phyloP scores from a whole-genome alignment of 2,329 filamentous ascomycete species.

The Sclerotinia trifoliorum region DNA sequence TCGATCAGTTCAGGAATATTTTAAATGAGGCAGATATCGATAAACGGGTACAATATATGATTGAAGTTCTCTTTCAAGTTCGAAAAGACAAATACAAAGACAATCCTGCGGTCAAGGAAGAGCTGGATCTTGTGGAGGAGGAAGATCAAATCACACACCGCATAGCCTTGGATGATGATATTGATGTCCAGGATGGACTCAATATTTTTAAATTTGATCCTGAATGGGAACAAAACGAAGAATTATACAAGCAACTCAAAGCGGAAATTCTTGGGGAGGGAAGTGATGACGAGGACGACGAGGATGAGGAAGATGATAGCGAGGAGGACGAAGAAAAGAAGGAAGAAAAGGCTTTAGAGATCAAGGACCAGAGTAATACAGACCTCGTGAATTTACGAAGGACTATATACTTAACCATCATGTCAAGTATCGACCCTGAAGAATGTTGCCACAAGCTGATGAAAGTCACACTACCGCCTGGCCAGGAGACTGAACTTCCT shows the following conservation, averaged over 20 bases:
- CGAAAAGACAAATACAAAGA: constrained; percentile 97
- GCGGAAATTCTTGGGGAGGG: constrained; percentile 91
- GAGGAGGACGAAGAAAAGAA: constrained; percentile 70
- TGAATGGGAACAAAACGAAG: constrained; percentile 87
- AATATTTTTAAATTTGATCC: constrained; percentile 96
- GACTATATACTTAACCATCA: constrained; percentile 96
- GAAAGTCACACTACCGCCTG: constrained; percentile 83
- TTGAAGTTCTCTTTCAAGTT: constrained; percentile 95
- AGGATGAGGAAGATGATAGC: constrained; percentile 62
- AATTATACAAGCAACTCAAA: constrained; percentile 84
- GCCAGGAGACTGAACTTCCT: constrained; percentile 84
- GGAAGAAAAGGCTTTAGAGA: constrained; percentile 82
- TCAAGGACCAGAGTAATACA: constrained; percentile 96
- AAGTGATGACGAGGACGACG: constrained; percentile 77
- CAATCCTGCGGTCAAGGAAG: constrained; percentile 84
- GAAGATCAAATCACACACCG: constrained; percentile 97
- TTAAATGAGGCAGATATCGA: constrained; percentile 96
- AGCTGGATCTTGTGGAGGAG: constrained; percentile 93
- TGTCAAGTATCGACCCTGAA: constrained; percentile 93
- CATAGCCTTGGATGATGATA: constrained; percentile 75
- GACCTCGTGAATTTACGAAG: constrained; percentile 90
- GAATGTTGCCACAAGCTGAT: constrained; percentile 97
- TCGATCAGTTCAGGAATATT: constrained; percentile 93
- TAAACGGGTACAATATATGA: constrained; percentile 98
- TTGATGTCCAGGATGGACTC: constrained; percentile 80